phyloP scores from a whole-genome alignment of 2,329 filamentous ascomycete species.

The Fusarium nisikadoi region DNA sequence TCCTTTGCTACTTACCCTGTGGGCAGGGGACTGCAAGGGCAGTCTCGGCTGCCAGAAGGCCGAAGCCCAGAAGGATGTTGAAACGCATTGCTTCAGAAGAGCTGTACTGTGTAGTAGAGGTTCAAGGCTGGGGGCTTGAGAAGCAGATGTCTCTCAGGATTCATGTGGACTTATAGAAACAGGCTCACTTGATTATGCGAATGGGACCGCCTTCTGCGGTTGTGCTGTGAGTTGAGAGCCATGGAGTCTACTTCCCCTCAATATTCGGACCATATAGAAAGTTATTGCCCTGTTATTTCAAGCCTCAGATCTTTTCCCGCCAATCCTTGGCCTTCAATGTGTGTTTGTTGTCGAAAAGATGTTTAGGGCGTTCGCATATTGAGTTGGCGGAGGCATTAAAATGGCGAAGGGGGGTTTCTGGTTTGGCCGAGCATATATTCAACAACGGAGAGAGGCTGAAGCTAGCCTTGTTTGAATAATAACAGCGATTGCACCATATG shows the following conservation, averaged over 20 bases:
- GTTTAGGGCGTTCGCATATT: background rate
- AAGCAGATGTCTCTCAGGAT: background rate
- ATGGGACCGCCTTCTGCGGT: background rate
- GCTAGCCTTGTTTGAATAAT: background rate
- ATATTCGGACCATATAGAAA: background rate
- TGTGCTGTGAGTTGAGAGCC: background rate
- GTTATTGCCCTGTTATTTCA: background rate
- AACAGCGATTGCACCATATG: background rate
- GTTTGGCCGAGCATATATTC: background rate
- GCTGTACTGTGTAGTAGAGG: background rate
- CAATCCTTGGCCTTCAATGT: background rate
- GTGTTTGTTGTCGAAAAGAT: background rate
- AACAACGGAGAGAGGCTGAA: background rate
- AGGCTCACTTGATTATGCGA: background rate
- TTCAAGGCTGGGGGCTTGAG: too few relatives aligned
- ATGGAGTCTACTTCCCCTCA: background rate
- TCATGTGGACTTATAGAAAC: background rate
- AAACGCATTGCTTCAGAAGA: conserved; percentile 4
- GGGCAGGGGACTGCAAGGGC: conserved; percentile 10
- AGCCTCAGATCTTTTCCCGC: background rate
- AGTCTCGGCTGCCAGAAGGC: conserved; percentile 13
- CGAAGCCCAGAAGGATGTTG: background rate
- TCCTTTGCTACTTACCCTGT: background rate
- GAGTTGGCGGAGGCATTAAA: background rate
- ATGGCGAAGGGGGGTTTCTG: too few relatives aligned